Evolutionary conservation across 352 stramenopile genomes (phyloP).

Genomic region (Pythium sukuiense): DNA sequence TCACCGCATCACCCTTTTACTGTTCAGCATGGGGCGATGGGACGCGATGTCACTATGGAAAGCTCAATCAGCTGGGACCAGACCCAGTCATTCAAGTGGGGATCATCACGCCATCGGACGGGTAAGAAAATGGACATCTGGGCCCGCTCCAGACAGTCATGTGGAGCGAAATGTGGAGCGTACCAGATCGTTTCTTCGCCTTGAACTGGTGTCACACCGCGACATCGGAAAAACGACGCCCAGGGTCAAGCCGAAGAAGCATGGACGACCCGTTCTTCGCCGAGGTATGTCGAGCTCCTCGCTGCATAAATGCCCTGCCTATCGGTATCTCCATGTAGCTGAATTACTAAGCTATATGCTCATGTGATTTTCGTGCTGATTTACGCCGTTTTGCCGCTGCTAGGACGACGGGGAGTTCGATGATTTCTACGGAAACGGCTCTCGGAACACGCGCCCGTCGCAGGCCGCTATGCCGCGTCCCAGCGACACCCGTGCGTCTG

Average conservation of each 20-base stretch:
- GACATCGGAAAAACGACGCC: background rate
- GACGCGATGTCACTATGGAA: slow-evolving; percentile 5
- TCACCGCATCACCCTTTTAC: slow-evolving; percentile 13
- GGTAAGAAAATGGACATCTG: background rate
- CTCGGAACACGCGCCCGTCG: slow-evolving; percentile 11
- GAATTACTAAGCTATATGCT: background rate
- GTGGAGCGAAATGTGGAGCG: slow-evolving; percentile 12
- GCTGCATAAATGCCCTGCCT: background rate
- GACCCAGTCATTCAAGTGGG: slow-evolving; percentile 14
- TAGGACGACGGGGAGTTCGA: slow-evolving; percentile 79
- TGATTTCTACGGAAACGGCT: slow-evolving; percentile 54
- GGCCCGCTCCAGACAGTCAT: background rate
- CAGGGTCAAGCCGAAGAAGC: slow-evolving; percentile 10
- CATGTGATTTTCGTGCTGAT: slow-evolving; percentile 10
- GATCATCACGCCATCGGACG: slow-evolving; percentile 7
- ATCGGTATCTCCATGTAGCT: background rate
- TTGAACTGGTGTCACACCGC: slow-evolving; percentile 22
- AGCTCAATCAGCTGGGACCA: background rate
- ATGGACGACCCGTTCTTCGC: slow-evolving; percentile 55
- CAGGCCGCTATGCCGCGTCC: slow-evolving; percentile 12
- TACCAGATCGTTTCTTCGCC: slow-evolving; percentile 17
- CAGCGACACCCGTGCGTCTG: background rate
- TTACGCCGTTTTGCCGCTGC: background rate
- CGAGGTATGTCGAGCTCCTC: slow-evolving; percentile 28
- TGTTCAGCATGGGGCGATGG: slow-evolving; percentile 23